Evolutionary conservation across 306 rosid genomes (phyloP).

Genomic region (barrel medic (Medicago truncatula)): MtrunA17r5.0-ANR NC_053049.1:11604001-11604500

Average conservation of each 20-base stretch:
- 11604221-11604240: slow-evolving; percentile 9
- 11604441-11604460: not conserved
- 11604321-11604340: slow-evolving; percentile 20
- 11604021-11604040: slow-evolving; percentile 20
- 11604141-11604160: not conserved
- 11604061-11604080: slow-evolving; percentile 4
- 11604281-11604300: not conserved
- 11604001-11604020: not conserved
- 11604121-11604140: not conserved
- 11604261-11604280: not conserved
- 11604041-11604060: slow-evolving; percentile 3
- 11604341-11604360: slow-evolving; percentile 9
- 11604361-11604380: not conserved
- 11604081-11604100: not conserved
- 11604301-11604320: not conserved
- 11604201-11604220: not conserved
- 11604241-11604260: slow-evolving; percentile 7
- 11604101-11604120: not conserved
- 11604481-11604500: not conserved
- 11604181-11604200: not conserved
- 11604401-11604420: not conserved
- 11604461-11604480: slow-evolving; percentile 8
- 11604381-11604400: slow-evolving; percentile 5
- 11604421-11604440: too few species aligned
- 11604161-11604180: slow-evolving; percentile 18